Percentiles rank a stretch among this genome's conserved stretches.
Evolutionary conservation across 2,329 filamentous ascomycete genomes (phyloP).

Genomic region (Microdochium nivale): DNA sequence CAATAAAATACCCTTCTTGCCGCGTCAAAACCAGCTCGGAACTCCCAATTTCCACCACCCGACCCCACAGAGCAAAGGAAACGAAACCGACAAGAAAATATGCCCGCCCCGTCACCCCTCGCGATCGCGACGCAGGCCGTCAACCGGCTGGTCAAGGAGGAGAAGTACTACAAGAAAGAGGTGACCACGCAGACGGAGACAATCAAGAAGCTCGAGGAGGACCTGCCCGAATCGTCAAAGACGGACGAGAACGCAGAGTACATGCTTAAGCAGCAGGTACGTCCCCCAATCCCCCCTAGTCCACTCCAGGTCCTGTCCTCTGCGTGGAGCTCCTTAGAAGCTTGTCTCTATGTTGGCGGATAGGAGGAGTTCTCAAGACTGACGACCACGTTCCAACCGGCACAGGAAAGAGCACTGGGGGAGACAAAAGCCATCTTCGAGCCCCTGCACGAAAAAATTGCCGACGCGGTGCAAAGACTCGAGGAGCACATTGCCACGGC

Average conservation of each 20-base stretch:
- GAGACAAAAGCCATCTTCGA: slow-evolving; percentile 82
- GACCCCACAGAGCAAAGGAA: too few species aligned
- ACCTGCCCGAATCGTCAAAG: slow-evolving; percentile 40
- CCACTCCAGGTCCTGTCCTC: background rate
- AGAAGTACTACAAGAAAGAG: slow-evolving; percentile 84
- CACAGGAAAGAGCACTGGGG: slow-evolving; percentile 68
- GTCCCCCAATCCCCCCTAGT: slow-evolving; percentile 11
- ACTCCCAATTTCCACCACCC: too few species aligned
- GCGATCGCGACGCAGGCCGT: slow-evolving; percentile 73
- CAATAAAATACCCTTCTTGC: too few species aligned
- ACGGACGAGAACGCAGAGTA: slow-evolving; percentile 70
- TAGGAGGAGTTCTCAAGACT: too few species aligned
- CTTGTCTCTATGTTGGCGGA: too few species aligned
- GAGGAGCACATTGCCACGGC: slow-evolving; percentile 66
- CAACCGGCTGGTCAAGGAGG: slow-evolving; percentile 81
- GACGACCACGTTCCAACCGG: background rate
- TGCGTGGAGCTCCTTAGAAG: too few species aligned
- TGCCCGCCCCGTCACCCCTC: slow-evolving; percentile 71
- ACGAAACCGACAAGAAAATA: slow-evolving; percentile 26
- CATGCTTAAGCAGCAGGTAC: slow-evolving; percentile 78
- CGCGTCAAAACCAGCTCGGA: too few species aligned
- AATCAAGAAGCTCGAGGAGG: slow-evolving; percentile 58
- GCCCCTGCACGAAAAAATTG: slow-evolving; percentile 62
- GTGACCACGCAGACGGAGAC: slow-evolving; percentile 64
- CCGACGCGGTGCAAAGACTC: slow-evolving; percentile 61